Conservation (phyloP, 306 rosid species). For the Dalbergia cochinchinensis region DNA sequence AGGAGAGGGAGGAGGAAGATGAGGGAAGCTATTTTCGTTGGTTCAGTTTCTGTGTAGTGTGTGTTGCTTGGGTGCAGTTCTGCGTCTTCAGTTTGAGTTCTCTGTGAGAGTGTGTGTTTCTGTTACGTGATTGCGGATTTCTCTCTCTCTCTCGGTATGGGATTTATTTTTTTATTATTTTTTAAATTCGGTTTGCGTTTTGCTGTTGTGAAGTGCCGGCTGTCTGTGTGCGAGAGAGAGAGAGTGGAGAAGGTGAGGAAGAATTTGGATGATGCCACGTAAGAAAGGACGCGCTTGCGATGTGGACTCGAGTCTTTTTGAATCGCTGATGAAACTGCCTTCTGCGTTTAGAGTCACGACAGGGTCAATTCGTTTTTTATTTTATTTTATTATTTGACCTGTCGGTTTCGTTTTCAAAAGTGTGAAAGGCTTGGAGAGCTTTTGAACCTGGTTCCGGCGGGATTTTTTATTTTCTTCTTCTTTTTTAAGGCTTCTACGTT, state of each 20-base stretch:
- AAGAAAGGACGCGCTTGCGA: not conserved
- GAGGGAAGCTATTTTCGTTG: conserved; percentile 46
- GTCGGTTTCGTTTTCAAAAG: not conserved
- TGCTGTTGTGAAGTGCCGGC: not conserved
- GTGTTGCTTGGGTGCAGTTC: not conserved
- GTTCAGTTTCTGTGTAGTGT: not conserved
- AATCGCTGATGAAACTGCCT: not conserved
- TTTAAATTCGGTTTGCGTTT: conserved; percentile 23
- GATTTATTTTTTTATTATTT: not conserved
- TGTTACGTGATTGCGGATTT: conserved; percentile 35
- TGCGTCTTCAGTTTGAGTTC: not conserved
- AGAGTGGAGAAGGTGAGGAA: not conserved
- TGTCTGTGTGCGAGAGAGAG: not conserved
- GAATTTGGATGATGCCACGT: conserved; percentile 37
- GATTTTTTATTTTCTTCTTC: not conserved
- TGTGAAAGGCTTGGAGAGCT: not conserved
- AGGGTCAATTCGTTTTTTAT: not conserved
- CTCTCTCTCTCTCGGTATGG: not conserved
- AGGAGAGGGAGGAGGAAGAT: conserved; percentile 27
- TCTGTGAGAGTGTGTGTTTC: not conserved
- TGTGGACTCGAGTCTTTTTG: not conserved
- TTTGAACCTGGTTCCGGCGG: conserved; percentile 15
- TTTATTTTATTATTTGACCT: conserved; percentile 14
- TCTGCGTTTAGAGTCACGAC: not conserved
- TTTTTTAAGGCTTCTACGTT: too few species aligned